Evolutionary conservation across 768 basidiomycete genomes (phyloP), one percentile per base, ranked within the genome.

Genomic region (Lyophyllum decastes): DNA sequence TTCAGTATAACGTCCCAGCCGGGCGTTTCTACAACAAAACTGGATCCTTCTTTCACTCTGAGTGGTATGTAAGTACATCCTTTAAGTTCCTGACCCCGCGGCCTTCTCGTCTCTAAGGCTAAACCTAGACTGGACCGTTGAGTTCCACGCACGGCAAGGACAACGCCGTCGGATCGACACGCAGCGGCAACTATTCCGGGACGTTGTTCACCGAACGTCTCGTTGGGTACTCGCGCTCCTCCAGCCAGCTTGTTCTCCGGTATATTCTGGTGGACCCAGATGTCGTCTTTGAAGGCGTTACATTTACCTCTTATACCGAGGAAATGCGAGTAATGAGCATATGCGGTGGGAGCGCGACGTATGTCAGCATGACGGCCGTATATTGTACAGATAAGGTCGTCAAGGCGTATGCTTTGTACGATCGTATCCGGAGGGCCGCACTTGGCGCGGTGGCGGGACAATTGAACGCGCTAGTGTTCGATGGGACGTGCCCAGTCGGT

Each of bases 281-380:
- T 2, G 9, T 53, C 43, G 12, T 21, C 1, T 50, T 22, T 9
- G 33, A 40, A 9, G 22, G 47, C 2, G 7, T 51, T 19, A 54
- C n/a, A 9, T 26, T 59, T 19, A 16, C 7, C 9, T 11, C 21
- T 4, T 62, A 62, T 48, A 53, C 54, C 4, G 61, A 62, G 19
- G 61, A 62, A 26, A 7, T 54, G 14, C 45, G 52, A 14, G 47
- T 46, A 5, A 41, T 40, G 43, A 62, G 61, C 49, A 59, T 62
- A 16, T 62, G 61, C 21, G 52, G 58, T 9, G 61, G 61, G 21
- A 54, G 35, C 6, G 61, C 58, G 2, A 59, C 58, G 6, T 62
- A 56, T 21, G 2, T 62, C 8, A 54, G 41, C 34, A 52, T 62
- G 54, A 57, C 54, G 25, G 50, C 48, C 1, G 40, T 55, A 4